Evolutionary conservation across 305 asterid species (phyloP).

Genomic region (Coffea humblotiana): DNA sequence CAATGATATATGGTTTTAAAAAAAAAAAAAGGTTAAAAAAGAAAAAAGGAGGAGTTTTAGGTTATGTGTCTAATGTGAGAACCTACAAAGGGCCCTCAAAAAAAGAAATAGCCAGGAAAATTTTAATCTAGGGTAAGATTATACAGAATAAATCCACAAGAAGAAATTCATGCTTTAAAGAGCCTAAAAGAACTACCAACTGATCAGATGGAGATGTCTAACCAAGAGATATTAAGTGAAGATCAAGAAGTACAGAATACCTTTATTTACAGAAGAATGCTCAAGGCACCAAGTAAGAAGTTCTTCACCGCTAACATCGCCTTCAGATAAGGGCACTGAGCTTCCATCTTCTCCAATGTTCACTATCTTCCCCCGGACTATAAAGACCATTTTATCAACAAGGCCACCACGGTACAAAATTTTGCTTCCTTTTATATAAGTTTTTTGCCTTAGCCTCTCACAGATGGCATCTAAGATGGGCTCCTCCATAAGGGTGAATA

Average conservation of each 20-base stretch:
- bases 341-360: constrained; percentile 67
- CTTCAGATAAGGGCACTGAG: constrained; percentile 56
- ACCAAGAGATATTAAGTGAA: constrained; percentile 6
- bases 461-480: constrained; percentile 79
- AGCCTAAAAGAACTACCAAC: background rate
- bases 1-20: too few species aligned
- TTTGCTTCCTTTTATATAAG: constrained; percentile 71
- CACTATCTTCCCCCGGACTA: constrained; percentile 77
- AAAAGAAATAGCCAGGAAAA: background rate
- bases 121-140: background rate
- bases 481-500: constrained; percentile 70
- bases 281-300: constrained; percentile 93
- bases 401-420: constrained; percentile 60
- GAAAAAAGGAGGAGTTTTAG: background rate
- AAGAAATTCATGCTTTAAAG: background rate
- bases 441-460: constrained; percentile 68
- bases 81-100: background rate
- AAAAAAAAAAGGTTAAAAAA: too few species aligned
- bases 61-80: background rate
- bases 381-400: constrained; percentile 82
- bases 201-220: background rate
- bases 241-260: constrained; percentile 29
- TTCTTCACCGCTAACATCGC: constrained; percentile 86
- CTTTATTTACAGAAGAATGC: constrained; percentile 68
- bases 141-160: background rate